A percentile compares a stretch with the other conserved stretches of the same genome.
phyloP scores from a whole-genome alignment of 805 yeast species.

The Dipodascus albidus region DNA sequence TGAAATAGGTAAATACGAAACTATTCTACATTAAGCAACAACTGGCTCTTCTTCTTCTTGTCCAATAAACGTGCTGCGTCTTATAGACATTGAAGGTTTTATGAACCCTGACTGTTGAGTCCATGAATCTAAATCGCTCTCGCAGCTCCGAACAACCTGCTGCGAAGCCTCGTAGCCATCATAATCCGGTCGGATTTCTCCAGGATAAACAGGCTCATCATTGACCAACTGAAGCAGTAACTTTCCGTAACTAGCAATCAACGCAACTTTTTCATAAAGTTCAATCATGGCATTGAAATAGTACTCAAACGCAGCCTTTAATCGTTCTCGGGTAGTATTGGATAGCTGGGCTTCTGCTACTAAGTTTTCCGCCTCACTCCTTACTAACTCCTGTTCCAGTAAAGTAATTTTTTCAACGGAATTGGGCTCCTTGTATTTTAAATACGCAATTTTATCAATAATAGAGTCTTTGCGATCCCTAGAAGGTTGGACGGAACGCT shows the following conservation, averaged over 20 bases:
- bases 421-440: constrained; percentile 97
- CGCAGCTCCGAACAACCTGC: constrained; percentile 96
- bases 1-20: too few relatives aligned
- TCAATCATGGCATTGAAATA: constrained; percentile 94
- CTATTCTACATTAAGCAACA: too few relatives aligned
- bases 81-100: constrained; percentile 86
- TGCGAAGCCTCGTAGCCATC: constrained; percentile 97
- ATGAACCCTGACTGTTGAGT: constrained; percentile 90
- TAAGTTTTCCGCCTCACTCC: constrained; percentile 97
- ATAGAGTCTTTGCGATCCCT: constrained; percentile 96
- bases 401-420: constrained; percentile 92
- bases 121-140: constrained; percentile 92
- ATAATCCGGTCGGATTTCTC: constrained; percentile 96
- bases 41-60: neutral
- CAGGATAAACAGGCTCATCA: constrained; percentile 96
- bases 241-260: constrained; percentile 98
- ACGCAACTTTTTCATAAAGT: constrained; percentile 88
- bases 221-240: constrained; percentile 91
- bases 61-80: constrained; percentile 36
- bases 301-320: constrained; percentile 94
- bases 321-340: constrained; percentile 94
- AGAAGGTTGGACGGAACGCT: constrained; percentile 95
- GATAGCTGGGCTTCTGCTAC: constrained; percentile 99
- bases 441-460: constrained; percentile 93
- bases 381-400: constrained; percentile 94